Evolutionary conservation across 1,139 yeast species (phyloP).

Genomic region (Suhomyces terraborum): DNA sequence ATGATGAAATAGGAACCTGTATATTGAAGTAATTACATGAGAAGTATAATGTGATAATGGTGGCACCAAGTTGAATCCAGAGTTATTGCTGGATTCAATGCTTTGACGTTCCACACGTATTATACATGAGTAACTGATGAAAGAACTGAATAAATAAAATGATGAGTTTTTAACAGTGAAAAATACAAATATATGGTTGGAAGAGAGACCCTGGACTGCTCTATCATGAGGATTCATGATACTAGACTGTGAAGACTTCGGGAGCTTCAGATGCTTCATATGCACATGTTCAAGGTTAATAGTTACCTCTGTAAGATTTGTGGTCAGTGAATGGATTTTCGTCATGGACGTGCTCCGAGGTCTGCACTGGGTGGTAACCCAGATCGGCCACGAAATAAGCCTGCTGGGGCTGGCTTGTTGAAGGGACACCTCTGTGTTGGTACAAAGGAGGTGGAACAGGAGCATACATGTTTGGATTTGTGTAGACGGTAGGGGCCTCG

Average conservation of each 20-base stretch:
- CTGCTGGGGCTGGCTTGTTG: conserved; percentile 18
- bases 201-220: no score
- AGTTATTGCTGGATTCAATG: no score
- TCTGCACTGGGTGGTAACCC: conserved; percentile 20
- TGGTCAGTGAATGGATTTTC: conserved; percentile 19
- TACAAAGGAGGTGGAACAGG: conserved; percentile 29
- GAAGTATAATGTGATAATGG: no score
- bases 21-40: no score
- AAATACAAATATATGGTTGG: no score
- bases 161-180: no score
- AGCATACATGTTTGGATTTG: conserved; percentile 43
- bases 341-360: conserved; percentile 12
- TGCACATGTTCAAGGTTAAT: no score
- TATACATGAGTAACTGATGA: background rate
- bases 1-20: no score
- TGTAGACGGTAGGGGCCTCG: conserved; percentile 26
- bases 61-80: no score
- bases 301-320: conserved; percentile 2
- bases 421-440: conserved; percentile 13
- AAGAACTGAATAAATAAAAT: background rate
- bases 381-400: conserved; percentile 19
- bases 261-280: no score
- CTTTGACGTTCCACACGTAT: no score
- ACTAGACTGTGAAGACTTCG: no score
- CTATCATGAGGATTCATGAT: background rate